Conservation (phyloP, 192 early-diverging fungal genomes). For the Linnemannia hyalina region DNA sequence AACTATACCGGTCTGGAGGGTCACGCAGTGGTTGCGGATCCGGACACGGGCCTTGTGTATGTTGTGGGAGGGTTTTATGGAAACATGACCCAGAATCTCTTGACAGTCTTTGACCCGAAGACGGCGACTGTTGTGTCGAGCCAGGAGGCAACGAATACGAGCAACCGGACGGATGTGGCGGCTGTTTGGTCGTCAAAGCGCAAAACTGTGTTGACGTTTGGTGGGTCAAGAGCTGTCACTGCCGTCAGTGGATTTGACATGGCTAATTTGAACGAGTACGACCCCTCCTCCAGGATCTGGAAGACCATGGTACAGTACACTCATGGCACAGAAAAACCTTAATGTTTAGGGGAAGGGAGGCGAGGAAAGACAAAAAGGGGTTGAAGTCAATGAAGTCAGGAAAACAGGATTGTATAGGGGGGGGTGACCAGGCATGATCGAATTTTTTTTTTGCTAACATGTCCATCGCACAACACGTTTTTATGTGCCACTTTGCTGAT, state of each 20-base stretch:
- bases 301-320: slow-evolving; percentile 17
- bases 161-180: slow-evolving; percentile 18
- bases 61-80: slow-evolving; percentile 31
- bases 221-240: slow-evolving; percentile 24
- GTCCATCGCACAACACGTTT: too few species aligned
- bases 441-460: too few species aligned
- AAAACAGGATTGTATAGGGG: not conserved
- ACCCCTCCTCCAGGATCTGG: slow-evolving; percentile 14
- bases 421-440: not conserved
- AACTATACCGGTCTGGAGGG: slow-evolving; percentile 31
- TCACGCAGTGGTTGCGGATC: slow-evolving; percentile 17
- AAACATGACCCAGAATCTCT: slow-evolving; percentile 11
- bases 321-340: not conserved
- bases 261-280: slow-evolving; percentile 17
- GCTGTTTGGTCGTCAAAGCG: slow-evolving; percentile 34
- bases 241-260: slow-evolving; percentile 11
- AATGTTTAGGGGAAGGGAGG: too few species aligned
- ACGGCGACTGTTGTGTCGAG: not conserved
- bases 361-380: too few species aligned
- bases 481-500: not conserved
- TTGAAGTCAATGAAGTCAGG: too few species aligned
- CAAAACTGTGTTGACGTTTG: slow-evolving; percentile 35
- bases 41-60: slow-evolving; percentile 29
- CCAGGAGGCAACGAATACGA: not conserved
- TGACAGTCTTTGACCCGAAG: slow-evolving; percentile 30